Conservation (phyloP, 257 asterid species). For the Hygrophila difformis region DNA sequence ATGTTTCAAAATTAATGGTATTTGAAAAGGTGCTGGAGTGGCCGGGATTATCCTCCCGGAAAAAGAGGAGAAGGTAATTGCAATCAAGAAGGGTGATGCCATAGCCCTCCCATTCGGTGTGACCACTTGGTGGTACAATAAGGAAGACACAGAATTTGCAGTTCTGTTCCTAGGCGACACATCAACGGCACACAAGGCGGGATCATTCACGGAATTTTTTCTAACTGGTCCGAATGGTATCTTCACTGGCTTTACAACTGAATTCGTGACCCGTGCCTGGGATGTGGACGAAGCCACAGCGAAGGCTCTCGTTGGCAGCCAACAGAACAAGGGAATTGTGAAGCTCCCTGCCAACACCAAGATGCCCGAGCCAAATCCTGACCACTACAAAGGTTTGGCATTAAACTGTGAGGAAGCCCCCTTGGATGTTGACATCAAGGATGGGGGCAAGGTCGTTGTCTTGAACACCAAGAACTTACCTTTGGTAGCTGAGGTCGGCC, state of each 20-base stretch:
- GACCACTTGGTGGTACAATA: slow-evolving; percentile 81
- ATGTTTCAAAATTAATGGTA: neutral
- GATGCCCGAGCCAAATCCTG: slow-evolving; percentile 59
- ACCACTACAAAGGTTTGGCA: slow-evolving; percentile 49
- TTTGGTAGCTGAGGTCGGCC: slow-evolving; percentile 57
- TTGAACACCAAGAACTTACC: slow-evolving; percentile 68
- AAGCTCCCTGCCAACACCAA: slow-evolving; percentile 37
- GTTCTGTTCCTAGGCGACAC: slow-evolving; percentile 75
- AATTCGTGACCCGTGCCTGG: too few relatives aligned
- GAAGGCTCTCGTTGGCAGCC: slow-evolving; percentile 48
- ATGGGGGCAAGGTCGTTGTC: slow-evolving; percentile 61
- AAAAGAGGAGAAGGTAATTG: slow-evolving; percentile 65
- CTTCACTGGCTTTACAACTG: too few relatives aligned
- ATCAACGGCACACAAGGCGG: slow-evolving; percentile 51
- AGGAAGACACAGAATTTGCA: slow-evolving; percentile 52
- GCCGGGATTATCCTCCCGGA: slow-evolving; percentile 69
- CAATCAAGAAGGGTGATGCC: slow-evolving; percentile 66
- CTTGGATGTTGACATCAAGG: slow-evolving; percentile 56
- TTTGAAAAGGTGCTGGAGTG: slow-evolving; percentile 40
- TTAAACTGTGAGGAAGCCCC: slow-evolving; percentile 67
- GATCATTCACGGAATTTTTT: slow-evolving; percentile 61
- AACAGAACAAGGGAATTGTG: slow-evolving; percentile 38
- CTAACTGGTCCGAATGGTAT: too few relatives aligned
- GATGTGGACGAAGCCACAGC: slow-evolving; percentile 44
- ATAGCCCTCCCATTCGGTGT: slow-evolving; percentile 72